Evolutionary conservation across 345 rosid species (phyloP).

Genomic region (Gossypium bickii): DNA sequence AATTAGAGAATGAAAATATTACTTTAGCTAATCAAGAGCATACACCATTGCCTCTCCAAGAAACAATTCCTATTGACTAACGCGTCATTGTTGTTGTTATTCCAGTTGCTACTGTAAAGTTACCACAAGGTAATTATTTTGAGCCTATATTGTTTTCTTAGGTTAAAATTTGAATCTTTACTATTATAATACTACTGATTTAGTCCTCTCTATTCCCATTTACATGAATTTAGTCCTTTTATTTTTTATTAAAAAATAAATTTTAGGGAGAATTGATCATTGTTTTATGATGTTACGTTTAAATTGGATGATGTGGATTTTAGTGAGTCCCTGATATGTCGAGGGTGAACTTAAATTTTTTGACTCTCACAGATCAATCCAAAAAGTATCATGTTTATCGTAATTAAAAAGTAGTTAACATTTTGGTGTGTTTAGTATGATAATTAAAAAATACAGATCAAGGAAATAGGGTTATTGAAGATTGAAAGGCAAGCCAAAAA

Average conservation of each 20-base stretch:
- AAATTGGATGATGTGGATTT: not conserved
- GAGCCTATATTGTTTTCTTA: not conserved
- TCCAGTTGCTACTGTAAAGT: not conserved
- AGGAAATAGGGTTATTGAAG: not conserved
- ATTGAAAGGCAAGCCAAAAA: not conserved
- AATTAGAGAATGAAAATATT: conserved; percentile 34
- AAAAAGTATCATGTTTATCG: no score
- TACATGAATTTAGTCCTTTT: not conserved
- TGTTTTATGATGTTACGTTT: not conserved
- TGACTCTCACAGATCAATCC: no score
- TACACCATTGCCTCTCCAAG: not conserved
- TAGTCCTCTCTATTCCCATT: not conserved
- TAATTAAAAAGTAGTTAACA: no score
- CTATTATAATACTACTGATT: not conserved
- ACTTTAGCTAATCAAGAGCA: conserved; percentile 21
- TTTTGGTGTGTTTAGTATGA: no score
- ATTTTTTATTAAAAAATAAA: not conserved
- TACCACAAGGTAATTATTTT: not conserved
- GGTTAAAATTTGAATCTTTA: not conserved
- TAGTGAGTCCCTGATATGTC: not conserved
- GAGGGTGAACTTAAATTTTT: no score
- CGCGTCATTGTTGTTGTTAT: not conserved
- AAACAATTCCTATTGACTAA: conserved; percentile 22
- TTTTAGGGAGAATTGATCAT: not conserved
- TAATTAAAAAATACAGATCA: no score